Conservation (phyloP, 2,329 filamentous ascomycete species). For the Colletotrichum theobromicola region DNA sequence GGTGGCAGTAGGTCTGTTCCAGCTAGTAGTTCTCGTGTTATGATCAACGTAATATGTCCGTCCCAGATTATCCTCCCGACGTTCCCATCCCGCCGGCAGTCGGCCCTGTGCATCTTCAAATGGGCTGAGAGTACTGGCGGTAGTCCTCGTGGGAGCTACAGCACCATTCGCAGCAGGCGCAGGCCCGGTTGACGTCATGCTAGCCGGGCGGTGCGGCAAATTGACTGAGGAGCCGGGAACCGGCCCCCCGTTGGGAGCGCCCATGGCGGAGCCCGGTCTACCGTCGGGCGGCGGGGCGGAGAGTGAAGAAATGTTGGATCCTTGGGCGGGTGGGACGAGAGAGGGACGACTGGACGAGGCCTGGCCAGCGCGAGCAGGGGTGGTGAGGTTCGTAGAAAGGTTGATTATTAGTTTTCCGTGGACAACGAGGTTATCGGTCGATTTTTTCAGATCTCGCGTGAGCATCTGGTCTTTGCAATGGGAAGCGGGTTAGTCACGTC, state of each 20-base stretch:
- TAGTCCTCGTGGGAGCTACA: constrained; percentile 31
- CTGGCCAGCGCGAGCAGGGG: constrained; percentile 64
- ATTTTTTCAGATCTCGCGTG: constrained; percentile 95
- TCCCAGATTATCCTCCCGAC: constrained; percentile 91
- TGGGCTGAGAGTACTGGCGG: constrained; percentile 69
- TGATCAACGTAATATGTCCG: constrained; percentile 98
- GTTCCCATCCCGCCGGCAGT: constrained; percentile 92
- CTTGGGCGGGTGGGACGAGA: constrained; percentile 43
- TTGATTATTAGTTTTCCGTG: constrained; percentile 98
- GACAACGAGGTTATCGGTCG: constrained; percentile 95
- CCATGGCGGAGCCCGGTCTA: constrained; percentile 59
- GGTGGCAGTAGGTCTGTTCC: constrained; percentile 85
- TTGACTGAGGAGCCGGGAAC: constrained; percentile 44
- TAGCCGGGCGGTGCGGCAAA: constrained; percentile 52
- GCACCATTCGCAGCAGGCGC: constrained; percentile 37
- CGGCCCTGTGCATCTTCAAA: constrained; percentile 97
- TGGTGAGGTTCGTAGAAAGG: constrained; percentile 85
- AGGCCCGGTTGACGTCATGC: constrained; percentile 40
- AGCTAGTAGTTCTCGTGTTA: constrained; percentile 95
- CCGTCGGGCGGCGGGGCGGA: constrained; percentile 50
- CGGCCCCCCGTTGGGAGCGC: constrained; percentile 50
- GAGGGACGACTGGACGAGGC: constrained; percentile 52
- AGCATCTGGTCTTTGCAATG: constrained; percentile 90
- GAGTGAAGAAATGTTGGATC: constrained; percentile 49
- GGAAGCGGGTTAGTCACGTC: constrained; percentile 31